Conservation (phyloP, 2,329 filamentous ascomycete genomes). For the Ilyonectria destructans region DNA sequence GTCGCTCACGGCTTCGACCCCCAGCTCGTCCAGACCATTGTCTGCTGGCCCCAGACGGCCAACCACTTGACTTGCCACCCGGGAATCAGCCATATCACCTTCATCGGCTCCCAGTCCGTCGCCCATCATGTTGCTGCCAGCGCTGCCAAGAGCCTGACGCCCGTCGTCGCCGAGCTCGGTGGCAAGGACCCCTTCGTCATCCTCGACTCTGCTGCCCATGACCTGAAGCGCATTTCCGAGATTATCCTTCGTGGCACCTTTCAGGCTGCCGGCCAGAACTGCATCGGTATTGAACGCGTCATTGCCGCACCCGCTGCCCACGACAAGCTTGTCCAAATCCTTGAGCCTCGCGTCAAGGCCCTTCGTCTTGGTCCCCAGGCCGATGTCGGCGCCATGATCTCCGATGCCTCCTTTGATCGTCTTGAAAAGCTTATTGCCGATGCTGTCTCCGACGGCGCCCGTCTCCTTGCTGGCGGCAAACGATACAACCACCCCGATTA, state of each 20-base stretch:
- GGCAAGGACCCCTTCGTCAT: constrained; percentile 95
- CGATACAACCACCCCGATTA: constrained; percentile 81
- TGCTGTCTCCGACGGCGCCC: constrained; percentile 85
- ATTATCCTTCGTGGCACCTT: constrained; percentile 94
- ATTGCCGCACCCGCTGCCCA: constrained; percentile 86
- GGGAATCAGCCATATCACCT: constrained; percentile 89
- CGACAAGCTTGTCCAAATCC: constrained; percentile 77
- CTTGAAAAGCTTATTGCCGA: constrained; percentile 85
- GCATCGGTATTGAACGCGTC: constrained; percentile 95
- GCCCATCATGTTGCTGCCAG: constrained; percentile 91
- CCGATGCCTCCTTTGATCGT: constrained; percentile 79
- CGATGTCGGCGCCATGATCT: constrained; percentile 94
- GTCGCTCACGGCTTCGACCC: constrained; percentile 86
- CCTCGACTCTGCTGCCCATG: constrained; percentile 80
- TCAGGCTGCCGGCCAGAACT: constrained; percentile 97
- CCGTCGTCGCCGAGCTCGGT: constrained; percentile 91
- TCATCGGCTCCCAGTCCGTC: constrained; percentile 92
- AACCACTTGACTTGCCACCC: constrained; percentile 88
- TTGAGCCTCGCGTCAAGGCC: constrained; percentile 81
- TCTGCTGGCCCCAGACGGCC: constrained; percentile 90
- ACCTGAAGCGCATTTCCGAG: constrained; percentile 82
- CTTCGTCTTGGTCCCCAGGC: constrained; percentile 84
- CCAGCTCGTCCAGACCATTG: constrained; percentile 85
- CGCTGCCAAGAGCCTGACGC: constrained; percentile 88
- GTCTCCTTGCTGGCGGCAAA: constrained; percentile 85